phyloP scores from a whole-genome alignment of 371 early-diverging fungal genomes.

The Basidiobolus meristosporus region DNA sequence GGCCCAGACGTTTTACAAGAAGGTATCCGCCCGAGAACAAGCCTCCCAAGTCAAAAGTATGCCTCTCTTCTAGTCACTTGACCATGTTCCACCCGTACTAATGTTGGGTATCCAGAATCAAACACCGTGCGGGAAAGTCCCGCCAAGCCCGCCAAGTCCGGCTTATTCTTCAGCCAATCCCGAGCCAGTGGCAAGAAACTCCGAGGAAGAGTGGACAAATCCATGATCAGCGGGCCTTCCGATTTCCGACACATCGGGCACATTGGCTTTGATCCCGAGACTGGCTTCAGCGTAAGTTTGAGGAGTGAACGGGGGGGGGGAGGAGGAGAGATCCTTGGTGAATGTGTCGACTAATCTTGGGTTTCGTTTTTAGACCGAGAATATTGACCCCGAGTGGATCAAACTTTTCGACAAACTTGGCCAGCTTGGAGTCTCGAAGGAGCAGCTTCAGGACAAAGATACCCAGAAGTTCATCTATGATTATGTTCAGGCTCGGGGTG shows the following conservation, averaged over 20 bases:
- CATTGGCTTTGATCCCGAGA: constrained; percentile 58
- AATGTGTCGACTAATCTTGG: constrained; percentile 4
- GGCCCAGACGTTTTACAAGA: constrained; percentile 52
- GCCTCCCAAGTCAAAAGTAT: neutral
- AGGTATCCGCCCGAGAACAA: constrained; percentile 27
- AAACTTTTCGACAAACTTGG: constrained; percentile 49
- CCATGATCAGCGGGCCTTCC: constrained; percentile 51
- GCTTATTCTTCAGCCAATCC: neutral
- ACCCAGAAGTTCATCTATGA: constrained; percentile 14
- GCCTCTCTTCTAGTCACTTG: constrained; percentile 6
- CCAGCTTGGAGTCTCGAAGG: constrained; percentile 63
- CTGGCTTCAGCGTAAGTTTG: constrained; percentile 26
- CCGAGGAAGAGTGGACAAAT: constrained; percentile 37
- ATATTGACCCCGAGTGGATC: constrained; percentile 62
- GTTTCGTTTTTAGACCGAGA: constrained; percentile 20
- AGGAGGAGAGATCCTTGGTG: neutral
- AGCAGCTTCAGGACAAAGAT: constrained; percentile 24
- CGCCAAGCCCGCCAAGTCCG: neutral
- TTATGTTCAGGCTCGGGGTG: constrained; percentile 2
- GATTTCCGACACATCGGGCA: constrained; percentile 61
- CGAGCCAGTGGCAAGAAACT: constrained; percentile 16
- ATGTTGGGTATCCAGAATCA: neutral
- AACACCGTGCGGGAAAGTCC: neutral
- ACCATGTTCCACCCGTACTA: neutral
- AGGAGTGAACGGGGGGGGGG: neutral